These are phyloP conservation scores for Botrytis elliptica DNA, from an alignment of 2,329 filamentous ascomycete genomes.

Conservation along the genomic window DNA sequence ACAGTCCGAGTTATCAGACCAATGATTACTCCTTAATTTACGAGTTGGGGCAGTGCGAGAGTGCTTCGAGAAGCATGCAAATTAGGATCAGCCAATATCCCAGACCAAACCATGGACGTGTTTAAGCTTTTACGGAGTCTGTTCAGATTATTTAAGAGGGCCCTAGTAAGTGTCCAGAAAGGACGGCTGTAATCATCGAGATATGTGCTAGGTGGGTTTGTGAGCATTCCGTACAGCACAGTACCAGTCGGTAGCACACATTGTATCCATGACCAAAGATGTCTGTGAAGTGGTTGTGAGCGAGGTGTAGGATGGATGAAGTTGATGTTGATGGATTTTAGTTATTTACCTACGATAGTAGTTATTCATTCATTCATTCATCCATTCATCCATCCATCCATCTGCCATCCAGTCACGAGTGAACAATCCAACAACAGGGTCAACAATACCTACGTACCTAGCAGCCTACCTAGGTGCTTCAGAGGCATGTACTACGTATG, in stretches of 20 bases:
- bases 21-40: not conserved
- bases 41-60: not conserved
- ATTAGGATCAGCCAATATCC: constrained; percentile 12
- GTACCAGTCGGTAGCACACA: not conserved
- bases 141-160: not conserved
- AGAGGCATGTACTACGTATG: not conserved
- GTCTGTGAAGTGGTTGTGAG: not conserved
- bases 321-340: not conserved
- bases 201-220: not conserved
- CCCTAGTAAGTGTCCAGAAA: not conserved
- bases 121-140: not conserved
- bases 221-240: too few species aligned
- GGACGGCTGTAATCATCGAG: not conserved
- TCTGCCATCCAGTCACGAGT: not conserved
- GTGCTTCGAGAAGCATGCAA: constrained; percentile 9
- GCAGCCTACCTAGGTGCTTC: too few species aligned
- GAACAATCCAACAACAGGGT: not conserved
- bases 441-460: not conserved
- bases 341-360: too few species aligned
- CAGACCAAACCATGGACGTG: not conserved
- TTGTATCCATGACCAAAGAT: not conserved
- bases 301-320: not conserved
- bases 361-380: not conserved
- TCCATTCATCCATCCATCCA: not conserved
- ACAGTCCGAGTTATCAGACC: not conserved